phyloP scores from a whole-genome alignment of 2,329 filamentous ascomycete species.

The Pseudofabraea citricarpa region DNA sequence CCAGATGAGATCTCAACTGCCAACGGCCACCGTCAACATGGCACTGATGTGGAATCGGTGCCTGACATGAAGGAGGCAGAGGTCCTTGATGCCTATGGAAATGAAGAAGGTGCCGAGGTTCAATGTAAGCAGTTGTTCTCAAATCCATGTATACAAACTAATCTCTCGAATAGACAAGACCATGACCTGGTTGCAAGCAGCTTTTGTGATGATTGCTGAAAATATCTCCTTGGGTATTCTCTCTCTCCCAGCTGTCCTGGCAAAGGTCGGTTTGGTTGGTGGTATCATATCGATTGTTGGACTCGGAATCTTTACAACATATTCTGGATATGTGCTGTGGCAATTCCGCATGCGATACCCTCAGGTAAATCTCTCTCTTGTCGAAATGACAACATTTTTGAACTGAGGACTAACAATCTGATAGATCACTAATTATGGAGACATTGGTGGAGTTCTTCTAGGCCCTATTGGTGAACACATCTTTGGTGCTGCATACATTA shows the following conservation, averaged over 20 bases:
- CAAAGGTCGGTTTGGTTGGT: constrained; percentile 7
- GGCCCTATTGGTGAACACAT: constrained; percentile 45
- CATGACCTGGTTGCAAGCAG: constrained; percentile 39
- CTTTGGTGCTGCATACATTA: constrained; percentile 42
- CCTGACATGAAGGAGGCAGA: constrained; percentile 11
- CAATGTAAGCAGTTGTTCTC: too few relatives aligned
- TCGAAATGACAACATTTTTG: constrained; percentile 10
- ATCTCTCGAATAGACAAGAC: constrained; percentile 32
- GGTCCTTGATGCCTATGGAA: constrained; percentile 11
- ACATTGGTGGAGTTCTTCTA: constrained; percentile 49
- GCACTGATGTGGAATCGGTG: constrained; percentile 6
- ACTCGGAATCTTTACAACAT: constrained; percentile 51
- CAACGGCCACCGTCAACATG: neutral
- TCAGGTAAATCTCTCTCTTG: constrained; percentile 29
- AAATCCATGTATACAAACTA: too few relatives aligned
- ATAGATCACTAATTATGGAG: constrained; percentile 41
- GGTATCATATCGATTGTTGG: constrained; percentile 44
- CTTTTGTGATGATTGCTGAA: constrained; percentile 26
- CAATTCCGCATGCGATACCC: constrained; percentile 52
- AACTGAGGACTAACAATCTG: neutral
- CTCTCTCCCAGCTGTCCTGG: constrained; percentile 18
- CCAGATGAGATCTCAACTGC: neutral
- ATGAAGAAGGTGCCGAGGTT: constrained; percentile 13
- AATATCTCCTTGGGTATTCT: constrained; percentile 24
- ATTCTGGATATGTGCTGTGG: constrained; percentile 56